Percentiles rank a stretch among this genome's conserved stretches.
Conservation (phyloP, 495 filamentous ascomycete genomes). For the Chaetomium cochliodes region DNA sequence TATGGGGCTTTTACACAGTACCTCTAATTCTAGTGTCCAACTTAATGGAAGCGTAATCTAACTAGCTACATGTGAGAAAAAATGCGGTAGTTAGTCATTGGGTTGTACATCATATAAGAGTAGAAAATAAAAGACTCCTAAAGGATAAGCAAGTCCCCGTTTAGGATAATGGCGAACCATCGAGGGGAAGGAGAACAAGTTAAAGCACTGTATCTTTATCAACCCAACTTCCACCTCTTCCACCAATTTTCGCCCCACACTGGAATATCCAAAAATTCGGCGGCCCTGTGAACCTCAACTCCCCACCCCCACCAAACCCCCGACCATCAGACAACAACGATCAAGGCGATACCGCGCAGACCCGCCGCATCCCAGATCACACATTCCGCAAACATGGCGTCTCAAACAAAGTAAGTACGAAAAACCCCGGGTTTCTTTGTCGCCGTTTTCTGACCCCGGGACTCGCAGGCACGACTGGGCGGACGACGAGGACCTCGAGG, state of each 20-base stretch:
- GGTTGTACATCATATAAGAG: too few relatives aligned
- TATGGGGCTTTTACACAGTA: too few relatives aligned
- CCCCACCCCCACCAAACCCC: conserved; percentile 32
- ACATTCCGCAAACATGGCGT: conserved; percentile 30
- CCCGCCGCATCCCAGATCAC: not conserved
- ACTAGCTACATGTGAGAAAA: too few relatives aligned
- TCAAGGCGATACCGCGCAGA: not conserved
- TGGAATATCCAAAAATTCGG: conserved; percentile 39
- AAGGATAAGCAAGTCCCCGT: too few relatives aligned
- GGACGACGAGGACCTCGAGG: conserved; percentile 89
- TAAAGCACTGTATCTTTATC: not conserved
- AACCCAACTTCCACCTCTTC: not conserved
- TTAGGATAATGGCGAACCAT: too few relatives aligned
- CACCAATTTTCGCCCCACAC: conserved; percentile 41
- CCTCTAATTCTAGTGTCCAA: too few relatives aligned
- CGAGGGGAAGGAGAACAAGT: not conserved
- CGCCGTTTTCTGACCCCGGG: not conserved
- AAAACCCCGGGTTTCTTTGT: not conserved
- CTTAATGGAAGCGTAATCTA: too few relatives aligned
- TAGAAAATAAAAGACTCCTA: too few relatives aligned
- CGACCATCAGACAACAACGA: conserved; percentile 13
- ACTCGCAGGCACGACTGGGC: conserved; percentile 71
- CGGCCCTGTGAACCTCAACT: conserved; percentile 13
- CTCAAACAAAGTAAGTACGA: conserved; percentile 31
- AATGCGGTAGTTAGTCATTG: too few relatives aligned